Evolutionary conservation across 2,329 filamentous ascomycete genomes (phyloP), one percentile per base, ranked within the genome.

Genomic region (Uncinocarpus reesii): DNA sequence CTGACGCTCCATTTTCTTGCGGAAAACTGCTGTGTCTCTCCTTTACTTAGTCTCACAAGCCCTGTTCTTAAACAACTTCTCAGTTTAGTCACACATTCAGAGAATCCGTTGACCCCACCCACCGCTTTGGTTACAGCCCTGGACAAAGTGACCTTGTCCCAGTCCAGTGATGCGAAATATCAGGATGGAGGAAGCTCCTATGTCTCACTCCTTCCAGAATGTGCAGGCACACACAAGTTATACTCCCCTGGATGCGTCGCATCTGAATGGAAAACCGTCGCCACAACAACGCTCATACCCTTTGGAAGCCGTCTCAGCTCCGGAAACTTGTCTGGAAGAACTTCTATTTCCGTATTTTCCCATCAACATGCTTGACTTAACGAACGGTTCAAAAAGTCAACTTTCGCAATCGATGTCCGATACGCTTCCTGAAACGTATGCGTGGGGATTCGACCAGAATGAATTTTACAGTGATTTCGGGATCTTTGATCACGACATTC

Each of bases 11-110:
- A 48, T 45, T 45, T 47, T 24, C 40, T 41, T 47, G 42, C 52
- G 47, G 47, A 51, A 49, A 45, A 42, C 23, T 43, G 35, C 48
- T 48, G 44, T 31, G 49, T 47, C 18, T 51, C 49, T 47, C 41
- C 54, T 55, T 58, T 53, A 52, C 50, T 54, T 50, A 47, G 52
- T 57, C 55, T 52, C 52, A 57, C 56, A 54, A 36, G 48, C 48
- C 48, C 45, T 40, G 40, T 45, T 52, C 50, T 48, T 54, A 51
- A 46, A 53, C 52, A 46, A 23, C 32, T 44, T 44, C 29, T 47
- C 31, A 46, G 7, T 42, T 53, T 32, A 49, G 37, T 48, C 43
- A 42, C 45, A 45, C 51, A 38, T 44, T 42, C 49, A 34, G 45
- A 49, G 26, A 42, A 40, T 41, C 47, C 28, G 32, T 51, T 47